phyloP scores from a whole-genome alignment of 805 yeast species.

The Saturnispora halmiae region DNA sequence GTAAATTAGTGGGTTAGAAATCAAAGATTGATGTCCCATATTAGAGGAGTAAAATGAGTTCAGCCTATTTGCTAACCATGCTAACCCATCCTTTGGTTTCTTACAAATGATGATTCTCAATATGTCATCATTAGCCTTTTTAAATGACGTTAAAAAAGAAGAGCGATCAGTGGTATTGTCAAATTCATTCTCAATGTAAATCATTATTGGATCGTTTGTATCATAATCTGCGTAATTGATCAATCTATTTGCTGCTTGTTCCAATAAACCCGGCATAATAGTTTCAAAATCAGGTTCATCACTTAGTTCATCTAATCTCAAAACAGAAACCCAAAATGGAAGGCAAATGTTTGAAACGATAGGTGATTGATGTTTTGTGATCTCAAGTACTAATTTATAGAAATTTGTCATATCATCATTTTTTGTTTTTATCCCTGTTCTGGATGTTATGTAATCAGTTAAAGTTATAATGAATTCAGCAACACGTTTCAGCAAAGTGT shows the following conservation, averaged over 20 bases:
- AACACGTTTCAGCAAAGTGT: conserved; percentile 76
- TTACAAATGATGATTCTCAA: conserved; percentile 82
- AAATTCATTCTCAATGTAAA: conserved; percentile 74
- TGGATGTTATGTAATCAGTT: conserved; percentile 56
- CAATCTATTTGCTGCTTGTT: conserved; percentile 68
- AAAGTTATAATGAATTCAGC: conserved; percentile 89
- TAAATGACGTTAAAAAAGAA: conserved; percentile 69
- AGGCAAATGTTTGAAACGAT: conserved; percentile 85
- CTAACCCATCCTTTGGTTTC: conserved; percentile 69
- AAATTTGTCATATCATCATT: conserved; percentile 58
- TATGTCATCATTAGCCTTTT: conserved; percentile 81
- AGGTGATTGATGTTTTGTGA: conserved; percentile 76
- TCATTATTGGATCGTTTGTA: conserved; percentile 54
- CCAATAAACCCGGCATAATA: conserved; percentile 59
- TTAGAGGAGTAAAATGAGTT: conserved; percentile 64
- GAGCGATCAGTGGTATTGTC: conserved; percentile 76
- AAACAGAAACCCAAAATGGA: conserved; percentile 88
- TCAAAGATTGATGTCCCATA: conserved; percentile 56
- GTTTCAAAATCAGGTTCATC: conserved; percentile 45
- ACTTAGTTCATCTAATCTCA: conserved; percentile 70
- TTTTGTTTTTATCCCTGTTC: conserved; percentile 29
- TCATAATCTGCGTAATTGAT: conserved; percentile 62
- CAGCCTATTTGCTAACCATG: conserved; percentile 71
- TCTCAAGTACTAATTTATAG: conserved; percentile 63
- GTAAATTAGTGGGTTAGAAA: conserved; percentile 43